Evolutionary conservation across 176 grass and related monocot genomes (phyloP).

Genomic region (Aegilops speltoides): DNA sequence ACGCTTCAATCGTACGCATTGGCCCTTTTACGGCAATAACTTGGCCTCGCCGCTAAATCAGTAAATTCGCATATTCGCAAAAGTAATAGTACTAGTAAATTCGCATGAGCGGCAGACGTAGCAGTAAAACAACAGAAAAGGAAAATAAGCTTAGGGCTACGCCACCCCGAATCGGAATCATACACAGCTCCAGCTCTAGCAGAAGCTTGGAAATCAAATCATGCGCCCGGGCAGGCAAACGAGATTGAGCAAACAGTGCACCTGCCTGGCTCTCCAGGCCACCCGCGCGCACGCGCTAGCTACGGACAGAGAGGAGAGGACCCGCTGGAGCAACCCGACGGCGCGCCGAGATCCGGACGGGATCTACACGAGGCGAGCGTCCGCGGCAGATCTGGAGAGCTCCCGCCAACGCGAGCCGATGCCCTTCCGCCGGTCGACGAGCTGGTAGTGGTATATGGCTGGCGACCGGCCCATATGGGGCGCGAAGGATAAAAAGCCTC

Average conservation of each 20-base stretch:
- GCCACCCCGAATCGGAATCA: neutral
- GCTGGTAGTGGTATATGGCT: slow-evolving; percentile 36
- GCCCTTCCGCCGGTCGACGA: slow-evolving; percentile 54
- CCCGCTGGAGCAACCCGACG: neutral
- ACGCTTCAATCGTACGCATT: neutral
- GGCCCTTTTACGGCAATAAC: neutral
- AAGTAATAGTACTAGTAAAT: neutral
- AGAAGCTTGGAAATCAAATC: neutral
- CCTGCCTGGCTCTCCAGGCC: slow-evolving; percentile 17
- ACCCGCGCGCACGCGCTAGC: neutral
- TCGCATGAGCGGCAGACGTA: neutral
- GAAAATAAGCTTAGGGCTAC: neutral
- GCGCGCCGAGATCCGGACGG: slow-evolving; percentile 15
- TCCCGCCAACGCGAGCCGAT: neutral
- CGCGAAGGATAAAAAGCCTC: neutral
- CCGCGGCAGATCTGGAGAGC: slow-evolving; percentile 16
- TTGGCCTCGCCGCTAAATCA: neutral
- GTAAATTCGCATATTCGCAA: neutral
- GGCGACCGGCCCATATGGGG: slow-evolving; percentile 53
- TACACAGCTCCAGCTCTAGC: neutral
- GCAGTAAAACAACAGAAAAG: neutral
- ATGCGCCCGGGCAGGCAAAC: neutral
- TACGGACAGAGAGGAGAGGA: neutral
- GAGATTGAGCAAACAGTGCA: neutral
- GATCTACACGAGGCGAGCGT: slow-evolving; percentile 21